Evolutionary conservation across 2,329 filamentous ascomycete genomes (phyloP), one percentile per base, ranked within the genome.

Genomic region (Chrysosporium queenslandicum): DNA sequence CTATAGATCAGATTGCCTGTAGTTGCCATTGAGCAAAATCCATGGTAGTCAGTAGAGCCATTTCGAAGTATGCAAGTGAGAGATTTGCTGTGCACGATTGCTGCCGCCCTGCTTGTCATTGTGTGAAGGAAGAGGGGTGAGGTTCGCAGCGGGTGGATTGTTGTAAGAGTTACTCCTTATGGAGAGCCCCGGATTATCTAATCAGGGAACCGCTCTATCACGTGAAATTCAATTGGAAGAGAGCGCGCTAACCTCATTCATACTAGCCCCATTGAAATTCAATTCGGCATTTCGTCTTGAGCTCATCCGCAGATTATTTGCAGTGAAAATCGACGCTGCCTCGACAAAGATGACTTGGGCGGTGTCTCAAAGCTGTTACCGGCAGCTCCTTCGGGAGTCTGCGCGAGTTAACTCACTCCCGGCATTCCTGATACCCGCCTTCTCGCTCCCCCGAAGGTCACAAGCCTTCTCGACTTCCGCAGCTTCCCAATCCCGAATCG

Each of bases 401-500:
- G 55, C 67, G 20, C 67, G 72, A 21, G 68, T 74, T 51, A 69
- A 74, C 54, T 76, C 76, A n/a, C 72, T 89, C 43, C 85, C 86
- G 27, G 70, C 78, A 23, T 89, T 90, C 66, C 81, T 91, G 46
- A 73, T 87, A 12, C 86, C 86, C 11, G 82, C 83, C 45, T 83
- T 88, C 70, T 80, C 63, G 58, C 70, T 59, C 51, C 68, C 58
- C 57, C 71, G 47, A 47, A 61, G 58, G 48, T 61, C 65, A 58
- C 75, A 77, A 64, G 71, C 72, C 57, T 96, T 96, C 74, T 90
- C 86, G 53, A 83, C 81, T 39, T 85, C 87, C 40, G 66, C 80
- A 50, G 70, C 71, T 65, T 76, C 77, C 60, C 71, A 76, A 53
- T 96, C 91, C 41, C 92, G 96, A 76, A 85, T 98, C 57, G 92